phyloP scores from a whole-genome alignment of 345 rosid species.

The Mercurialis annua region DNA sequence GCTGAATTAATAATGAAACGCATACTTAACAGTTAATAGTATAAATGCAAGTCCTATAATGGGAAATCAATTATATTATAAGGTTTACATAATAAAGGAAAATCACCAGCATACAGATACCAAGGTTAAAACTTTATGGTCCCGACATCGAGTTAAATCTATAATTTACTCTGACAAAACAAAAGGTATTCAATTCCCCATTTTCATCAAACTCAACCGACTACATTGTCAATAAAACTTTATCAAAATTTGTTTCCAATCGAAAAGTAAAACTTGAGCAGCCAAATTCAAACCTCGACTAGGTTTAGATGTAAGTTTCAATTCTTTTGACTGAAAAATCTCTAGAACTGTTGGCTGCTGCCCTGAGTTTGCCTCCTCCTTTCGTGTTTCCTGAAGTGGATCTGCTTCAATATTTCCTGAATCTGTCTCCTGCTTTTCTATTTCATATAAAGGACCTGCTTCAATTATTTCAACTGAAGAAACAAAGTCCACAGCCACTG shows the following conservation, averaged over 20 bases:
- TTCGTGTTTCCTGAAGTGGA: conserved; percentile 24
- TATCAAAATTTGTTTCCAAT: no score
- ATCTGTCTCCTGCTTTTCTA: conserved; percentile 28
- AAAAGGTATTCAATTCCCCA: background rate
- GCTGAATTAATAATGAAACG: background rate
- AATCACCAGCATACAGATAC: background rate
- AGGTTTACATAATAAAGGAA: background rate
- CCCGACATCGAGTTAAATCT: background rate
- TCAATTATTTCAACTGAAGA: conserved; percentile 26
- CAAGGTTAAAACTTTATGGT: background rate
- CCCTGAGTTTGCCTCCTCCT: conserved; percentile 29
- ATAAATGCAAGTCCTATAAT: background rate
- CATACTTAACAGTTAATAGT: background rate
- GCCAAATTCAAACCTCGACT: conserved; percentile 39
- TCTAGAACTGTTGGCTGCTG: conserved; percentile 29
- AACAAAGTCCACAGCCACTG: conserved; percentile 18
- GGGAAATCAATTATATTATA: background rate
- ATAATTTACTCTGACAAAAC: background rate
- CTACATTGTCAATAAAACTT: background rate
- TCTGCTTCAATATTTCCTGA: conserved; percentile 18
- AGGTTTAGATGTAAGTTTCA: conserved; percentile 25
- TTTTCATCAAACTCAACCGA: background rate
- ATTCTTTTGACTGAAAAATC: conserved; percentile 23
- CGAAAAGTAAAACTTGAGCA: background rate
- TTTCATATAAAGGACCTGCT: conserved; percentile 15